phyloP scores from a whole-genome alignment of 306 rosid species.

The Benincasa hispida region DNA sequence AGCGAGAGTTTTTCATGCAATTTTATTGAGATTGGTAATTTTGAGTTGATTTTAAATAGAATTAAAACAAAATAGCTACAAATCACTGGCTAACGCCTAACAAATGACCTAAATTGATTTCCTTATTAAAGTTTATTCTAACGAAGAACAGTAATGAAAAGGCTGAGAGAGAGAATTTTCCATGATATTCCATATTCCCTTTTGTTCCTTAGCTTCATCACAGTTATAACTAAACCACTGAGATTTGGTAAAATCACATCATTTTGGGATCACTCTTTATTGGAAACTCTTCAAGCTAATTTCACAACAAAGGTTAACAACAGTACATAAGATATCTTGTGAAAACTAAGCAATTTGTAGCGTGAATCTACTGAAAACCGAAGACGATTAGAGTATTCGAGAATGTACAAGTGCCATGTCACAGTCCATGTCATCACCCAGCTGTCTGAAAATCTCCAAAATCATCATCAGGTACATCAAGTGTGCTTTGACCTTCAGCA shows the following conservation, averaged over 20 bases:
- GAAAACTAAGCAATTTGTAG: background rate
- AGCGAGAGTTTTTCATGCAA: too few species aligned
- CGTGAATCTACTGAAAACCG: background rate
- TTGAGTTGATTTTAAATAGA: too few species aligned
- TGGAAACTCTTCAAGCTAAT: conserved; percentile 1
- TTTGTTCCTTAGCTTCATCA: background rate
- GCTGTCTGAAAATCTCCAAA: conserved; percentile 94
- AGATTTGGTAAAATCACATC: background rate
- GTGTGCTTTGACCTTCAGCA: conserved; percentile 29
- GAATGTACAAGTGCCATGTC: conserved; percentile 11
- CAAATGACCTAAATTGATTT: too few species aligned
- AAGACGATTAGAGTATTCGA: background rate
- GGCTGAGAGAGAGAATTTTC: background rate
- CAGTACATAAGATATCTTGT: background rate
- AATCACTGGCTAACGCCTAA: too few species aligned
- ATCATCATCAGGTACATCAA: conserved; percentile 61
- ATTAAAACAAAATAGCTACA: too few species aligned
- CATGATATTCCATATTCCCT: background rate
- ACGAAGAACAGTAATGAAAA: too few species aligned
- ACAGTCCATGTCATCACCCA: conserved; percentile 21
- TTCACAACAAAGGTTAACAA: background rate
- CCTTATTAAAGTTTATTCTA: too few species aligned
- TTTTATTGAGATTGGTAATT: too few species aligned
- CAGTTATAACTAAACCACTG: background rate
- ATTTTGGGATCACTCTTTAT: background rate